These are phyloP conservation scores for Starmerella vitae DNA, from an alignment of 805 yeast genomes.

Conservation along the genomic window DNA sequence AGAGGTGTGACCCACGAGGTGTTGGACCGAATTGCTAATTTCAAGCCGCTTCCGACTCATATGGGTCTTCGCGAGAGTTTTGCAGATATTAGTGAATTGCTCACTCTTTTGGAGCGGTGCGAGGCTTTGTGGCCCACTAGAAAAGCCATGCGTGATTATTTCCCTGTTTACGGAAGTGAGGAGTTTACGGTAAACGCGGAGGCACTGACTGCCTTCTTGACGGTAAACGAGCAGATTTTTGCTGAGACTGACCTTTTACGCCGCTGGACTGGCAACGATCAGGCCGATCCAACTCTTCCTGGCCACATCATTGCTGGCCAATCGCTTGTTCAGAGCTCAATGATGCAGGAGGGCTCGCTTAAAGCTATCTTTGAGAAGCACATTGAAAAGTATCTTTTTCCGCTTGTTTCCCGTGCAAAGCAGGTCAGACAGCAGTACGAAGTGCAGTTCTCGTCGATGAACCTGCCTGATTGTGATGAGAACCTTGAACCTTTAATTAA, in stretches of 20 bases:
- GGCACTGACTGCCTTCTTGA: constrained; percentile 73
- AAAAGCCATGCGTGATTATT: constrained; percentile 65
- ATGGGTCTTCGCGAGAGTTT: constrained; percentile 28
- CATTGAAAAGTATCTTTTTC: constrained; percentile 54
- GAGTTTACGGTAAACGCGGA: constrained; percentile 55
- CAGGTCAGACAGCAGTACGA: constrained; percentile 52
- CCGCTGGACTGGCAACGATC: constrained; percentile 76
- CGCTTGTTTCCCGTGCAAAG: constrained; percentile 72
- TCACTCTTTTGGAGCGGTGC: constrained; percentile 50
- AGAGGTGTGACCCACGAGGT: constrained; percentile 61
- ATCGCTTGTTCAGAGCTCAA: constrained; percentile 66
- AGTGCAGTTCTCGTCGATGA: constrained; percentile 44
- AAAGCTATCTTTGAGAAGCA: constrained; percentile 49
- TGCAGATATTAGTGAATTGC: constrained; percentile 40
- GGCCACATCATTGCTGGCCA: constrained; percentile 24
- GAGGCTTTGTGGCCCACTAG: constrained; percentile 68
- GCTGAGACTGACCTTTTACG: constrained; percentile 47
- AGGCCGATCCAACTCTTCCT: constrained; percentile 44
- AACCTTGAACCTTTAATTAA: constrained; percentile 46
- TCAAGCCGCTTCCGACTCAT: constrained; percentile 35
- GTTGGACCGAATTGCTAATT: constrained; percentile 52
- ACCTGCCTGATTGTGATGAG: constrained; percentile 53
- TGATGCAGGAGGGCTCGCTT: constrained; percentile 44
- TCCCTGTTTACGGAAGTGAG: constrained; percentile 52
- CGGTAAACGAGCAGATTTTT: constrained; percentile 55